Conservation (phyloP, 176 grass and related monocot species). For the Calamus simplicifolius region DNA sequence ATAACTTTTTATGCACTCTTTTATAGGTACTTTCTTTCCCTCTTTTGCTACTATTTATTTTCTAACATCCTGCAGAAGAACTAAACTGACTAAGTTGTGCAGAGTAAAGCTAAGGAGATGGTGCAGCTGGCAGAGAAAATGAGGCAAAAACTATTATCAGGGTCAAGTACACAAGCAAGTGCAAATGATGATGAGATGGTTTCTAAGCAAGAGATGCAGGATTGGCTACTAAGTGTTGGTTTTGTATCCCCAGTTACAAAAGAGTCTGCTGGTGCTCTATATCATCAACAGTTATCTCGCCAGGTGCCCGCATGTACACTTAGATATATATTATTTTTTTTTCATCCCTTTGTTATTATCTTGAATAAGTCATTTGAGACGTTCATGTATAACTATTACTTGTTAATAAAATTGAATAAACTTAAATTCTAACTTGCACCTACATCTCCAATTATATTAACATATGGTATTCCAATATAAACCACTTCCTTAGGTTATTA, state of each 20-base stretch:
- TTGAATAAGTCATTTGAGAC: no score
- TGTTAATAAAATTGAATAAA: no score
- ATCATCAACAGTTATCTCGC: slow-evolving; percentile 87
- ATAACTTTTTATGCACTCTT: no score
- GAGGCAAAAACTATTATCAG: slow-evolving; percentile 76
- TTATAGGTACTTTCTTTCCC: no score
- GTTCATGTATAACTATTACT: no score
- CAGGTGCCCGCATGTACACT: slow-evolving; percentile 40
- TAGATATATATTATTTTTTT: not conserved
- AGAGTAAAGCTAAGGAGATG: slow-evolving; percentile 99
- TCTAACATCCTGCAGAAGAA: not conserved
- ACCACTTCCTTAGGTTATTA: no score
- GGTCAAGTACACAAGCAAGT: slow-evolving; percentile 45
- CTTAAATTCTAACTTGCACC: no score
- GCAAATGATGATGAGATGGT: slow-evolving; percentile 85
- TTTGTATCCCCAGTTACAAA: slow-evolving; percentile 91
- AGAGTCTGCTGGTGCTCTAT: slow-evolving; percentile 93
- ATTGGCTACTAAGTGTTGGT: slow-evolving; percentile 89
- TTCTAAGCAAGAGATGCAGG: slow-evolving; percentile 99
- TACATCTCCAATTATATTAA: no score
- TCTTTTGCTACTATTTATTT: no score
- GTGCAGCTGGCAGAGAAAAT: slow-evolving; percentile 94
- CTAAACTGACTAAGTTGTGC: slow-evolving; percentile 15
- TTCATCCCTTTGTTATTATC: no score
- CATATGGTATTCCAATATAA: no score